Conservation (phyloP, 345 rosid genomes). For the Sapria himalayana region DNA sequence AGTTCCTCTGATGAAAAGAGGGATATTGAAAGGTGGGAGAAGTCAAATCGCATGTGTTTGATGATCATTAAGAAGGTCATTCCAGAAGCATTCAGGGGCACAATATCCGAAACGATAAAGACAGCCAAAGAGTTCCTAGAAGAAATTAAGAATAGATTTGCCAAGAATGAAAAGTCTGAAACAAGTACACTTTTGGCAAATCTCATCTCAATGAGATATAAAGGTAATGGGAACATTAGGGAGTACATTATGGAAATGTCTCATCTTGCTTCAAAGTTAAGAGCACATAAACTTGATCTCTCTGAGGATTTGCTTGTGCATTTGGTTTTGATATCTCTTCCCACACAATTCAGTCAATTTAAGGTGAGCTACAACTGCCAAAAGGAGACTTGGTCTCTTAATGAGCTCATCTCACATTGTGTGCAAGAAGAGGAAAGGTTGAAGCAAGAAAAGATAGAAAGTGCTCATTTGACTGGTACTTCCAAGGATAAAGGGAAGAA, state of each 20-base stretch:
- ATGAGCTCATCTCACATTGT: constrained; percentile 4
- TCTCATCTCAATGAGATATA: not conserved
- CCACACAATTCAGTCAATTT: not conserved
- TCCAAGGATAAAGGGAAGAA: not conserved
- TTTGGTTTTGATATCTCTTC: constrained; percentile 1
- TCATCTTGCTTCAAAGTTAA: constrained; percentile 1
- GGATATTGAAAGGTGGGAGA: too few relatives aligned
- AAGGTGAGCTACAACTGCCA: not conserved
- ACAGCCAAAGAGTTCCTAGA: not conserved
- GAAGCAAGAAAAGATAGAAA: not conserved
- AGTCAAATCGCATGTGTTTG: not conserved
- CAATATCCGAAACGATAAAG: not conserved
- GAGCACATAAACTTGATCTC: not conserved
- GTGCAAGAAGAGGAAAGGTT: constrained; percentile 1
- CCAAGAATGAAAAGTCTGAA: not conserved
- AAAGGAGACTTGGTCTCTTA: not conserved
- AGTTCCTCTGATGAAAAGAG: not conserved
- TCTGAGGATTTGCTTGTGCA: too few relatives aligned
- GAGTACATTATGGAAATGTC: constrained; percentile 3
- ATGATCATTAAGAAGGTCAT: not conserved
- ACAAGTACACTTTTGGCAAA: not conserved
- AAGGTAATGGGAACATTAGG: too few relatives aligned
- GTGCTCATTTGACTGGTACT: not conserved
- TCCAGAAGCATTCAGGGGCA: too few relatives aligned
- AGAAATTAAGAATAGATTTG: not conserved